These are phyloP conservation scores for Elaeis oleifera DNA, from an alignment of 202 grass and related monocot genomes.

Conservation along the genomic window DNA sequence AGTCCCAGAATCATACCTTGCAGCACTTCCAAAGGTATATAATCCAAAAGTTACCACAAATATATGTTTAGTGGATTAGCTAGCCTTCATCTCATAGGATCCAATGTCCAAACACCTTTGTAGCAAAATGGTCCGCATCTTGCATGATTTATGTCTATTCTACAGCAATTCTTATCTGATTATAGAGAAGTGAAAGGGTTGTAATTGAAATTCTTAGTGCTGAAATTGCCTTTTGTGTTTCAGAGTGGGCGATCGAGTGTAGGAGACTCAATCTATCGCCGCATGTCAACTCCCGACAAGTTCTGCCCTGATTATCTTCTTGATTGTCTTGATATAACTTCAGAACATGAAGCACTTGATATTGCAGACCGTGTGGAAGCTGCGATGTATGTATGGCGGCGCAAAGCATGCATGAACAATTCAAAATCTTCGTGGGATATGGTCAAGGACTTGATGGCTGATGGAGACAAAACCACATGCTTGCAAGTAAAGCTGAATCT, in stretches of 20 bases:
- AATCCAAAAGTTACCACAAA: too few relatives aligned
- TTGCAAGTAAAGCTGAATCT: slow-evolving; percentile 52
- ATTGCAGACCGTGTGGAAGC: slow-evolving; percentile 60
- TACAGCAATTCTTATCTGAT: too few relatives aligned
- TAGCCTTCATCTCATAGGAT: too few relatives aligned
- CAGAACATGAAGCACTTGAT: slow-evolving; percentile 69
- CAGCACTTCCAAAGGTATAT: slow-evolving; percentile 65
- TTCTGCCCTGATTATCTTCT: slow-evolving; percentile 74
- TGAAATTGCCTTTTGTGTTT: too few relatives aligned
- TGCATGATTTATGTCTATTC: too few relatives aligned
- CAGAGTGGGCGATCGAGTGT: slow-evolving; percentile 67
- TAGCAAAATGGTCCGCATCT: too few relatives aligned
- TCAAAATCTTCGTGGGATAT: slow-evolving; percentile 42
- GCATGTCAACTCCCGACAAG: slow-evolving; percentile 62
- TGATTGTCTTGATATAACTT: slow-evolving; percentile 58
- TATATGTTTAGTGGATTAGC: too few relatives aligned
- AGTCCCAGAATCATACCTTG: slow-evolving; percentile 63
- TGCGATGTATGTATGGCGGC: slow-evolving; percentile 76
- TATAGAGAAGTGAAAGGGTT: too few relatives aligned
- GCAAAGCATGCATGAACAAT: slow-evolving; percentile 44
- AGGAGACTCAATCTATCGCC: slow-evolving; percentile 60
- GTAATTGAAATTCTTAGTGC: too few relatives aligned
- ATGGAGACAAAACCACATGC: slow-evolving; percentile 64
- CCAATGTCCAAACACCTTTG: too few relatives aligned
- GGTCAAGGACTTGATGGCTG: slow-evolving; percentile 77